Base-by-base conservation (phyloP, 768 basidiomycete species). In the Nevesoporus exiguus region DNA sequence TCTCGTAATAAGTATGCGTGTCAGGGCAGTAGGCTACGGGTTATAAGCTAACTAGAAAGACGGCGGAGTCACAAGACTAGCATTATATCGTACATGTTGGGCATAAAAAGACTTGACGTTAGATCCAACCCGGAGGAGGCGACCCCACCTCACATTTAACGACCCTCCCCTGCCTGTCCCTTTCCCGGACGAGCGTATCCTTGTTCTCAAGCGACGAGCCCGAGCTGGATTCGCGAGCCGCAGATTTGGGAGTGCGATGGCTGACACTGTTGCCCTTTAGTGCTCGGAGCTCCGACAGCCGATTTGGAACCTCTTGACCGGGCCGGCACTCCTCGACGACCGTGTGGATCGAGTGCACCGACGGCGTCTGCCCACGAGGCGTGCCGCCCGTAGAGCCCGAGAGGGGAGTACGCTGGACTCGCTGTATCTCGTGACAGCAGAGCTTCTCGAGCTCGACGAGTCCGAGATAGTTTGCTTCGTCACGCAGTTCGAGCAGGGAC, bases 391-490 rank as follows among this genome's bases (percentile, higher is more conserved):
- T 67, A 55, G 76, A 79, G 19, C 53, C 57, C 40, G 61, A 41
- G 17, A 73, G 61, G 47, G 74, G 67, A 25, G 74, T 65, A 27
- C 69, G 74, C 46, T 80, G 80, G 25, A 77, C 75, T 27, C 76
- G 75, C 19, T 78, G 77, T 34, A 91, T 76, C 71, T 92, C 88
- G 17, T 83, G 81, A 8, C 71, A 69, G 63, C 90, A 92, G 2
- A 93, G 76, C 57, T 75, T 77, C 56, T 81, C 75, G 17, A 93
- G 77, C 42, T 78, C 79, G 0, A 78, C 77, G 49, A 93, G 82
- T 25, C 80, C 83, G n/a, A 93, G 81, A 63, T 83, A 90, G 39
- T 75, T 74, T 2, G 90, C 86, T 65, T 93, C 90, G 58, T 93
- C 89, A 11, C 89, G 81, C 22, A 92, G 80, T 56, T 90, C 86